Evolutionary conservation across 257 asterid genomes (phyloP).

Genomic region (Ophiorrhiza pumila): DNA sequence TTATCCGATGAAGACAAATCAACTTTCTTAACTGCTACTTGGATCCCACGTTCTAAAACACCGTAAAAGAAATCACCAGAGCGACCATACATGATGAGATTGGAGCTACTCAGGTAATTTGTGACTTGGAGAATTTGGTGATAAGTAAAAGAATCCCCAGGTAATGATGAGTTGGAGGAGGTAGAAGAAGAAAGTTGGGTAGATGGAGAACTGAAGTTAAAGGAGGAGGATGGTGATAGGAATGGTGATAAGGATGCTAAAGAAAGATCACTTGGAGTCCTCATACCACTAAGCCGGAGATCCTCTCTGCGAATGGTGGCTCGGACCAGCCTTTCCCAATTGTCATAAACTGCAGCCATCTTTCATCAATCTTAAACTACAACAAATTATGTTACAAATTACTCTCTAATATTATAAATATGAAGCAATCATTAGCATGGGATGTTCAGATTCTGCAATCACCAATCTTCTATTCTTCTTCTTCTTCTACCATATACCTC

Average conservation of each 20-base stretch:
- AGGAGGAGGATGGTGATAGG: not conserved
- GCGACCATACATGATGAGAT: not conserved
- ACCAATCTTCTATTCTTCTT: too few relatives aligned
- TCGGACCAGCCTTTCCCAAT: slow-evolving; percentile 9
- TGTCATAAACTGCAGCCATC: slow-evolving; percentile 3
- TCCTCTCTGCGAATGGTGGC: slow-evolving; percentile 7
- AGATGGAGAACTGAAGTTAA: not conserved
- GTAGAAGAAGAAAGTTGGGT: not conserved
- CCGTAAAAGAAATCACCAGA: slow-evolving; percentile 4
- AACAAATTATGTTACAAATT: not conserved
- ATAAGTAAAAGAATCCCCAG: slow-evolving; percentile 4
- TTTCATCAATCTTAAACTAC: not conserved
- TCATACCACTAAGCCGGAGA: not conserved
- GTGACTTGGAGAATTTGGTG: slow-evolving; percentile 8
- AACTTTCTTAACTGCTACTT: slow-evolving; percentile 6
- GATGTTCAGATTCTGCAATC: too few relatives aligned
- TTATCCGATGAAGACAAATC: not conserved
- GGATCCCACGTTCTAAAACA: not conserved
- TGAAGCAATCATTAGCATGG: too few relatives aligned
- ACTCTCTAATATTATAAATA: too few relatives aligned
- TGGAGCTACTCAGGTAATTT: not conserved
- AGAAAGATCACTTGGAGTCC: slow-evolving; percentile 8
- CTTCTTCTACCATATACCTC: too few relatives aligned
- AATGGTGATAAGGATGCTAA: not conserved
- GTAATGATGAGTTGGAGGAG: not conserved